Evolutionary conservation across 2,329 filamentous ascomycete genomes (phyloP).

Genomic region (Penicillium sp.): DNA sequence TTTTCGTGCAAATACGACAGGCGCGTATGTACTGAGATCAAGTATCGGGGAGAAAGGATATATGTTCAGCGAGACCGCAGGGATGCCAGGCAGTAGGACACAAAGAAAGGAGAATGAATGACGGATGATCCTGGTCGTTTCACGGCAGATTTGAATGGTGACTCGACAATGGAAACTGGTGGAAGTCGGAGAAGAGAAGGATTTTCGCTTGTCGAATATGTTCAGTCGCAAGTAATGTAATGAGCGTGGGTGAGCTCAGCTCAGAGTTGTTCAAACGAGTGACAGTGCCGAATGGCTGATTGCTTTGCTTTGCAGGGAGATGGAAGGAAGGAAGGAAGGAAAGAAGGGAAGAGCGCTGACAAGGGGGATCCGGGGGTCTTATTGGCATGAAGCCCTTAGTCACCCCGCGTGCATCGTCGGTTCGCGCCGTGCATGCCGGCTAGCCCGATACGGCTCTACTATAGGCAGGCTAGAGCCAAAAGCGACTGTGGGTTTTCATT

Average conservation of each 20-base stretch:
- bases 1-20: neutral
- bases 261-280: slow-evolving; percentile 10
- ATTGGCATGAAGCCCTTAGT: slow-evolving; percentile 4
- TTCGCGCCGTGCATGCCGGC: neutral
- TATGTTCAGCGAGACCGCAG: slow-evolving; percentile 1
- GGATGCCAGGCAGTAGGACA: slow-evolving; percentile 1
- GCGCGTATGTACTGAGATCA: slow-evolving; percentile 5
- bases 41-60: neutral
- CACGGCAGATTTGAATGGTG: neutral
- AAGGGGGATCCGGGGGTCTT: slow-evolving; percentile 5
- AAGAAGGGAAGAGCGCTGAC: slow-evolving; percentile 2
- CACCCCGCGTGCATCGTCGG: slow-evolving; percentile 1
- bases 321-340: neutral
- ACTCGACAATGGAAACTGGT: neutral
- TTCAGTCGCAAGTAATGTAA: no score
- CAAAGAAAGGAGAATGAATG: slow-evolving; percentile 10
- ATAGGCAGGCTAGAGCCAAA: no score
- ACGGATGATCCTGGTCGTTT: neutral
- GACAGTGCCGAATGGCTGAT: slow-evolving; percentile 8
- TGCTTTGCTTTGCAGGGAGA: neutral
- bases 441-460: neutral
- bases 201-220: neutral
- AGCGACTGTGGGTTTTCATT: neutral
- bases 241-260: slow-evolving; percentile 13
- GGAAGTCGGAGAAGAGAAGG: neutral